Conservation (phyloP, 2,329 filamentous ascomycete genomes). For the Trichoderma cornu-damae region DNA sequence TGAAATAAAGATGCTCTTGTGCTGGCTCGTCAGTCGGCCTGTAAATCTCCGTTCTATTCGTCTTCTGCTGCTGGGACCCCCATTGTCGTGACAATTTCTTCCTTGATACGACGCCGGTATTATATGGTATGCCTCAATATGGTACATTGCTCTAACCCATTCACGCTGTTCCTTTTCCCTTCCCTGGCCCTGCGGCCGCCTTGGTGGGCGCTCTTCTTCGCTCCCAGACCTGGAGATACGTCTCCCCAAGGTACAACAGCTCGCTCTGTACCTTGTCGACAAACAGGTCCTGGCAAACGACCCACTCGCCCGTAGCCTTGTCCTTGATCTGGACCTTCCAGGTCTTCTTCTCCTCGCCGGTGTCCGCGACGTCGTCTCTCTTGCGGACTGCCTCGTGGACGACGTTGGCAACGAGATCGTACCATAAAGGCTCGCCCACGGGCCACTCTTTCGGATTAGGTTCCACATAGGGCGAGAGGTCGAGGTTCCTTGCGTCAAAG, state of each 20-base stretch:
- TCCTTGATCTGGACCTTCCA: conserved; percentile 92
- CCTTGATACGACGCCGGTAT: not conserved
- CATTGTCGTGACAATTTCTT: not conserved
- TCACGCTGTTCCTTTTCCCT: conserved; percentile 23
- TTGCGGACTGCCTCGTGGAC: conserved; percentile 77
- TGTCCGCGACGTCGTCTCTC: conserved; percentile 80
- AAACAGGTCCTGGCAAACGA: conserved; percentile 88
- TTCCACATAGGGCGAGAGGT: conserved; percentile 87
- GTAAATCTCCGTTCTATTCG: conserved; percentile 6
- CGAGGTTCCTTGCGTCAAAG: conserved; percentile 76
- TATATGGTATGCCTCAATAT: not conserved
- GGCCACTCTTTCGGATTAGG: conserved; percentile 69
- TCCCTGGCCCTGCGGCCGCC: conserved; percentile 32
- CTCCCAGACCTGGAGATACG: conserved; percentile 96
- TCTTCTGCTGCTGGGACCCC: not conserved
- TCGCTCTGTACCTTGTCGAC: conserved; percentile 87
- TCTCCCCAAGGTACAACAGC: conserved; percentile 86
- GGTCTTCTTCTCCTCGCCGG: conserved; percentile 78
- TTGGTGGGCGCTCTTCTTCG: conserved; percentile 54
- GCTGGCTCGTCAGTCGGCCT: conserved; percentile 2
- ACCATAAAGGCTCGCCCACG: conserved; percentile 78
- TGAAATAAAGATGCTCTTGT: conserved; percentile 11
- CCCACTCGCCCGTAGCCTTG: conserved; percentile 78
- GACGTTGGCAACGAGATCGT: conserved; percentile 94
- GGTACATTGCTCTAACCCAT: not conserved